Conservation (phyloP, 495 filamentous ascomycete genomes). For the Pyrenula aspistea region DNA sequence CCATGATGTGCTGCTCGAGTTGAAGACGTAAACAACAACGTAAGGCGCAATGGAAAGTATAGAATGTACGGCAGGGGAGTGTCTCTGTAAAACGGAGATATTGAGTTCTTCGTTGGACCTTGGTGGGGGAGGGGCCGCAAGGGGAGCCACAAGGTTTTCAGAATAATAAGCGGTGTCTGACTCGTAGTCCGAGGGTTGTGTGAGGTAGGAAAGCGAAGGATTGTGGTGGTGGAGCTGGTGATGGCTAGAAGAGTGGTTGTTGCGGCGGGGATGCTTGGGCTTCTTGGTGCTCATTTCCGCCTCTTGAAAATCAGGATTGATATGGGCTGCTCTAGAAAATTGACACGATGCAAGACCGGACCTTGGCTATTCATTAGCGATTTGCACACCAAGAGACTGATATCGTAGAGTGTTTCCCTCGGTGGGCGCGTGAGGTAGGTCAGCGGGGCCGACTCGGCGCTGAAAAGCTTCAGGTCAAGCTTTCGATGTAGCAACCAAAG, state of each 20-base stretch:
- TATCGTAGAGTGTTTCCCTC: too few species aligned
- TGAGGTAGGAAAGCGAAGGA: conserved; percentile 12
- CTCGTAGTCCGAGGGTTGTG: conserved; percentile 54
- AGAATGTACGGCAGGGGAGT: conserved; percentile 51
- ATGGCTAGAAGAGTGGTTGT: conserved; percentile 21
- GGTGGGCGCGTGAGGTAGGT: too few species aligned
- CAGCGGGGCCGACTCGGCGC: too few species aligned
- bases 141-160: conserved; percentile 11
- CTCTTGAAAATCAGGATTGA: too few species aligned
- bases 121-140: conserved; percentile 26
- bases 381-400: too few species aligned
- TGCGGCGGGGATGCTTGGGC: conserved; percentile 6
- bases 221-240: conserved; percentile 13
- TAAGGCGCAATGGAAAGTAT: conserved; percentile 69
- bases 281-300: conserved; percentile 23
- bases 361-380: too few species aligned
- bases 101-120: conserved; percentile 74
- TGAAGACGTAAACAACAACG: conserved; percentile 67
- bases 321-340: too few species aligned
- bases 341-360: too few species aligned
- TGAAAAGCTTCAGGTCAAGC: too few species aligned
- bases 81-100: conserved; percentile 62
- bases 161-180: conserved; percentile 27
- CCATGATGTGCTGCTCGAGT: conserved; percentile 46
- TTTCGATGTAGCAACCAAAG: too few species aligned